These are phyloP conservation scores for Lolium perenne DNA, from an alignment of 176 grass and related monocot genomes.

Conservation along the genomic window DNA sequence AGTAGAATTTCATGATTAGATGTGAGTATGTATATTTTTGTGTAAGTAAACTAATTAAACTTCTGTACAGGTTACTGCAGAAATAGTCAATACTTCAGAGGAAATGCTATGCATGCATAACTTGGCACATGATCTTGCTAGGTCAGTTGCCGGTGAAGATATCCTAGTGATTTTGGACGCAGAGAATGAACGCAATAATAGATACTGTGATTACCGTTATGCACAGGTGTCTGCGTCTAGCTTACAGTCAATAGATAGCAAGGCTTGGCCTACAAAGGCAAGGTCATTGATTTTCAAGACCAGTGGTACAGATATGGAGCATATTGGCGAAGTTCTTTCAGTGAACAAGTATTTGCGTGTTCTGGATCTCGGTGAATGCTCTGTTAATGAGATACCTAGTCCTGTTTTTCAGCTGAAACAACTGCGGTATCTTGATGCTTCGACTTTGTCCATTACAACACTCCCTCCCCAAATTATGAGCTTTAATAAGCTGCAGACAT, in stretches of 20 bases:
- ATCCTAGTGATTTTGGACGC: conserved; percentile 55
- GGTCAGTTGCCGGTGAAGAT: conserved; percentile 66
- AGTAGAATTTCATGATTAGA: conserved; percentile 9
- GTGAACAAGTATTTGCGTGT: conserved; percentile 53
- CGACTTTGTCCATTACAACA: conserved; percentile 44
- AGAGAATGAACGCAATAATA: conserved; percentile 26
- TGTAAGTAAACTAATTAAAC: conserved; percentile 27
- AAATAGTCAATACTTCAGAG: conserved; percentile 24
- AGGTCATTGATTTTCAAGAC: conserved; percentile 53
- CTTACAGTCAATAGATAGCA: conserved; percentile 47
- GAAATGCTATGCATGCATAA: conserved; percentile 57
- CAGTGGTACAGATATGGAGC: conserved; percentile 27
- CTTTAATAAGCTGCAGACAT: conserved; percentile 53
- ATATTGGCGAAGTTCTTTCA: conserved; percentile 53
- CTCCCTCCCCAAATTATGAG: conserved; percentile 45
- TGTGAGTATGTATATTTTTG: not conserved
- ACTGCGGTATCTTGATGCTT: conserved; percentile 65
- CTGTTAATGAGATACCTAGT: conserved; percentile 44
- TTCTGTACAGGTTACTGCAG: conserved; percentile 21
- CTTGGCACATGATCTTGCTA: conserved; percentile 65
- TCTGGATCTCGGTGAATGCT: conserved; percentile 57
- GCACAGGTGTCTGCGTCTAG: conserved; percentile 43
- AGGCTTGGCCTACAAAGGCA: conserved; percentile 54
- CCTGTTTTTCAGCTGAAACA: conserved; percentile 59
- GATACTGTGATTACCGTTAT: conserved; percentile 57